Evolutionary conservation across 306 rosid species (phyloP).

Genomic region (Acacia crassicarpa): DNA sequence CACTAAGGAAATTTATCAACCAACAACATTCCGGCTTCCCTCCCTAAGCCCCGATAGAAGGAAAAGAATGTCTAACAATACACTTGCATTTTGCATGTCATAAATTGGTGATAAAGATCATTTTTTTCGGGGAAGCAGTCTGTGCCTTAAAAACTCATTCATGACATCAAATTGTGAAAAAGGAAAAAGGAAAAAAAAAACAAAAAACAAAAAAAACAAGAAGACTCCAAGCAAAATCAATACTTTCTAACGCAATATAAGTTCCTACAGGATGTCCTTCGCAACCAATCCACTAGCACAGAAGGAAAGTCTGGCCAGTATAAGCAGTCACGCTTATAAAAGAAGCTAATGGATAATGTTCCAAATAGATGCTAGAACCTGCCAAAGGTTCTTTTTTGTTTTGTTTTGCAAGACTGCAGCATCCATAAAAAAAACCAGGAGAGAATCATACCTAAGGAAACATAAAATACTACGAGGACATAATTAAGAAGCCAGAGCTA

Average conservation of each 20-base stretch:
- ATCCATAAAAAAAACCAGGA: not conserved
- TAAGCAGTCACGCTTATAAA: not conserved
- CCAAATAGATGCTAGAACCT: constrained; percentile 5
- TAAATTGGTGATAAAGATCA: not conserved
- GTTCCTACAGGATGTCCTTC: not conserved
- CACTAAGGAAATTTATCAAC: not conserved
- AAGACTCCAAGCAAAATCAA: not conserved
- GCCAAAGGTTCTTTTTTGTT: not conserved
- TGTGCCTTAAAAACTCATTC: not conserved
- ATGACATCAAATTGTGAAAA: not conserved
- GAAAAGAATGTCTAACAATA: not conserved
- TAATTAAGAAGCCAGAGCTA: not conserved
- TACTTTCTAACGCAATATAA: not conserved
- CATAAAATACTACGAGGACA: constrained; percentile 1
- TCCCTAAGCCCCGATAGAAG: not conserved
- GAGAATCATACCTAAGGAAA: not conserved
- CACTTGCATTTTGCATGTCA: not conserved
- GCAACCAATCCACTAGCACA: not conserved
- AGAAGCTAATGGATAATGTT: not conserved
- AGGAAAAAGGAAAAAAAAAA: too few species aligned
- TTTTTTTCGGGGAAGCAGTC: not conserved
- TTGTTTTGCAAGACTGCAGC: not conserved
- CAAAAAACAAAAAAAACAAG: too few species aligned
- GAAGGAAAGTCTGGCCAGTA: not conserved
- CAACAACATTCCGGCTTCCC: not conserved